These are phyloP conservation scores for Lavandula angustifolia DNA, from an alignment of 257 asterid species.

Conservation along the genomic window DNA sequence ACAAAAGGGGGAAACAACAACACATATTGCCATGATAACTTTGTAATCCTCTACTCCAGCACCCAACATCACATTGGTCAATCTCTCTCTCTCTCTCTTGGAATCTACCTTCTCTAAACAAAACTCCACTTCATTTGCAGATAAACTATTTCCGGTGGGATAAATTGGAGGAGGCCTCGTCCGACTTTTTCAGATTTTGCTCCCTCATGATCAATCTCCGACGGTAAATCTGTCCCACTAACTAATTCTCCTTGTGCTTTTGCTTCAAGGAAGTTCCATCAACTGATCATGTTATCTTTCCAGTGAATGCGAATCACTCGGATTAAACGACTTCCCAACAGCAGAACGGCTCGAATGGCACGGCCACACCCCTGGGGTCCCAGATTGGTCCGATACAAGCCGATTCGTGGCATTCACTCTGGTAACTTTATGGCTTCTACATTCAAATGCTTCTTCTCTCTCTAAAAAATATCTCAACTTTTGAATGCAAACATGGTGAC, in stretches of 20 bases:
- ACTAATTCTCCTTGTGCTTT: slow-evolving; percentile 12
- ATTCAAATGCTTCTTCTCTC: neutral
- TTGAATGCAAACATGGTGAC: neutral
- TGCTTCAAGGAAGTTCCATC: slow-evolving; percentile 14
- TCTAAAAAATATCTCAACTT: too few relatives aligned
- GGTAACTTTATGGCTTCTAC: slow-evolving; percentile 43
- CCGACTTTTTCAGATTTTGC: slow-evolving; percentile 85
- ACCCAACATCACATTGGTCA: slow-evolving; percentile 13
- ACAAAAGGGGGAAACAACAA: slow-evolving; percentile 99
- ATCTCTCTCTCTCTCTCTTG: slow-evolving; percentile 1
- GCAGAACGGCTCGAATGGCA: slow-evolving; percentile 96
- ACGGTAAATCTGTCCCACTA: slow-evolving; percentile 43
- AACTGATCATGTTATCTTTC: slow-evolving; percentile 23
- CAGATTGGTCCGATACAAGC: slow-evolving; percentile 88
- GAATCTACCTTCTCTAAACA: slow-evolving; percentile 8
- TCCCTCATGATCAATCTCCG: slow-evolving; percentile 69
- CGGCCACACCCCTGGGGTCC: slow-evolving; percentile 78
- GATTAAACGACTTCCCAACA: slow-evolving; percentile 82
- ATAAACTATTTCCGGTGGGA: slow-evolving; percentile 95
- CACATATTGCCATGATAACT: slow-evolving; percentile 91
- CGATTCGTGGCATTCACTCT: slow-evolving; percentile 87
- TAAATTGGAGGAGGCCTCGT: slow-evolving; percentile 76
- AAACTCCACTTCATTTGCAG: slow-evolving; percentile 48
- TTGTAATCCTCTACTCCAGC: slow-evolving; percentile 44
- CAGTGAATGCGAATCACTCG: slow-evolving; percentile 91